Percentiles rank a stretch among this genome's conserved stretches.
phyloP scores from a whole-genome alignment of 2,329 filamentous ascomycete genomes.

The Curvularia spicifera region DNA sequence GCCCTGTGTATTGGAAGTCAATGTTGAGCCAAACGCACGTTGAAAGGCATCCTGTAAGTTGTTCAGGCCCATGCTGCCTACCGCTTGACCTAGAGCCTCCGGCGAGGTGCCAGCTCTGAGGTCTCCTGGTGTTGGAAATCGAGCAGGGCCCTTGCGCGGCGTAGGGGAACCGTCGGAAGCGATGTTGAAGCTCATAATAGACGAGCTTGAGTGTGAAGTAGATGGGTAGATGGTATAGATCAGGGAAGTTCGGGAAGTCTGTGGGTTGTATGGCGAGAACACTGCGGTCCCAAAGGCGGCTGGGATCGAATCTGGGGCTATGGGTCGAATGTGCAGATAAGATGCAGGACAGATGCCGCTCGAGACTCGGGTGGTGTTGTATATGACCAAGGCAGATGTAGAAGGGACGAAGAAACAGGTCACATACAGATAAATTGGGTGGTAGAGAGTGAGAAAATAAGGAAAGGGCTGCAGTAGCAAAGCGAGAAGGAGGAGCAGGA shows the following conservation, averaged over 20 bases:
- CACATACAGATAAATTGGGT: constrained; percentile 37
- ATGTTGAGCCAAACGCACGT: constrained; percentile 34
- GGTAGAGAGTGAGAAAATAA: constrained; percentile 7
- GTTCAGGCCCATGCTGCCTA: constrained; percentile 38
- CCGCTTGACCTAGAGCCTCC: constrained; percentile 43
- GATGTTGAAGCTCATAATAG: constrained; percentile 49
- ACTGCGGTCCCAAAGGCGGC: constrained; percentile 7
- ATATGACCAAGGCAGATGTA: constrained; percentile 49
- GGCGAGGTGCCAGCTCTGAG: constrained; percentile 45
- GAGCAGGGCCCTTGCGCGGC: constrained; percentile 46
- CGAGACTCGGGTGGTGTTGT: constrained; percentile 39
- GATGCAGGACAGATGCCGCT: constrained; percentile 41
- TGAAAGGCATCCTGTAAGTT: constrained; percentile 27
- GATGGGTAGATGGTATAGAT: constrained; percentile 42
- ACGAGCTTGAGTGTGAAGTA: constrained; percentile 23
- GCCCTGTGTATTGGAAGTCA: constrained; percentile 48
- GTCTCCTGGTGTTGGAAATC: constrained; percentile 42
- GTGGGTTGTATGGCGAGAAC: constrained; percentile 10
- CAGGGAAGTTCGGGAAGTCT: constrained; percentile 31
- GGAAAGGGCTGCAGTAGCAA: constrained; percentile 31
- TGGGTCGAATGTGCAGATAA: constrained; percentile 45
- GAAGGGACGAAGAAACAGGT: constrained; percentile 34
- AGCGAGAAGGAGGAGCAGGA: constrained; percentile 15
- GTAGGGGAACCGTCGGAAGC: constrained; percentile 52
- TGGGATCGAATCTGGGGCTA: constrained; percentile 25